Evolutionary conservation across 306 rosid species (phyloP).

Genomic region (Astragalus glycyphyllos): DNA sequence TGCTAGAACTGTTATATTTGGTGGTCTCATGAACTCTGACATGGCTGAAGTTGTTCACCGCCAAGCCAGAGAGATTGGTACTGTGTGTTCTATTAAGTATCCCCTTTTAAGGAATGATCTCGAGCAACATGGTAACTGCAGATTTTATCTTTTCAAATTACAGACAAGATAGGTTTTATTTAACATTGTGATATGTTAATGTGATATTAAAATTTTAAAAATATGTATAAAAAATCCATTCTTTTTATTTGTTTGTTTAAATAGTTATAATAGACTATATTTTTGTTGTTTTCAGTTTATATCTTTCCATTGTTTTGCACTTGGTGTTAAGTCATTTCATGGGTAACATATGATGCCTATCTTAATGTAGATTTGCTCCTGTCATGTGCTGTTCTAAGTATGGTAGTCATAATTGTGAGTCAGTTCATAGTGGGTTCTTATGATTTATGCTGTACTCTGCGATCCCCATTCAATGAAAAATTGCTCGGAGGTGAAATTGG

Average conservation of each 20-base stretch:
- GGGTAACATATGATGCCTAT: too few relatives aligned
- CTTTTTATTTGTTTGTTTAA: neutral
- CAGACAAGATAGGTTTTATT: conserved; percentile 22
- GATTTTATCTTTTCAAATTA: conserved; percentile 26
- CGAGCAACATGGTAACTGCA: conserved; percentile 66
- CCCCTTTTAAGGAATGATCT: conserved; percentile 84
- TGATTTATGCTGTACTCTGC: too few relatives aligned
- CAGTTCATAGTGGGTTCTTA: too few relatives aligned
- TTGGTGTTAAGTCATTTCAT: conserved; percentile 12
- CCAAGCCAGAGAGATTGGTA: conserved; percentile 70
- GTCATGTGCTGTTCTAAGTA: conserved; percentile 5
- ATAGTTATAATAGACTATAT: neutral
- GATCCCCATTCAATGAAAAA: too few relatives aligned
- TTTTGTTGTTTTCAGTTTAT: conserved; percentile 25
- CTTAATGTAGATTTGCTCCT: conserved; percentile 7
- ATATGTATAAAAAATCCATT: neutral
- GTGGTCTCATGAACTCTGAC: conserved; percentile 72
- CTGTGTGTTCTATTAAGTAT: conserved; percentile 73
- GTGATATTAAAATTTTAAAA: conserved; percentile 10
- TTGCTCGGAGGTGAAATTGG: too few relatives aligned
- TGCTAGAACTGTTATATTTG: conserved; percentile 89
- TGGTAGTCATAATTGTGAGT: too few relatives aligned
- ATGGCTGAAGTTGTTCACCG: conserved; percentile 82
- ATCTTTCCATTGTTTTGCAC: conserved; percentile 13
- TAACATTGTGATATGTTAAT: conserved; percentile 14